Percentiles rank a stretch among this genome's conserved stretches.
Evolutionary conservation across 2,329 filamentous ascomycete genomes (phyloP).

Genomic region (Dactylonectria estremocensis): DNA sequence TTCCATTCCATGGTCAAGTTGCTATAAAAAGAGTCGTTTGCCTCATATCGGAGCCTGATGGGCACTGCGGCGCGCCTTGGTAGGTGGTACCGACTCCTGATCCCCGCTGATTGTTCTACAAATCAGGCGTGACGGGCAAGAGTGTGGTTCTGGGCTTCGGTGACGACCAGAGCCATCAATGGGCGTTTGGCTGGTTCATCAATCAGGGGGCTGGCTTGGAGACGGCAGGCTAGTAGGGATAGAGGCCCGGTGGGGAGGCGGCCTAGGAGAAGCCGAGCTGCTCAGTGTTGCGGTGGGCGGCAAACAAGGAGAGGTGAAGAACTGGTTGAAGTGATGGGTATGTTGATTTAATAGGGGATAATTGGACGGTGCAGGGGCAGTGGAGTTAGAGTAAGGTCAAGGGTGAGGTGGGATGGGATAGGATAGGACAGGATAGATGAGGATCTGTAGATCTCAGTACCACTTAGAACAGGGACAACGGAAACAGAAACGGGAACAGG

Average conservation of each 20-base stretch:
- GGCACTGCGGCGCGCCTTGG: constrained; percentile 8
- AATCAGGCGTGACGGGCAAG: not conserved
- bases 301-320: constrained; percentile 22
- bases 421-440: not conserved
- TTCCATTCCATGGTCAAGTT: not conserved
- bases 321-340: not conserved
- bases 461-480: constrained; percentile 8
- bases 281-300: constrained; percentile 15
- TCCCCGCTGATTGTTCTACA: constrained; percentile 5
- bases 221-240: constrained; percentile 1
- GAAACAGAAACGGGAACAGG: constrained; percentile 15
- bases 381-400: not conserved
- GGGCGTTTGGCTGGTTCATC: not conserved
- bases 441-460: constrained; percentile 24
- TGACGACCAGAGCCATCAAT: not conserved
- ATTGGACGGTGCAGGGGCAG: not conserved
- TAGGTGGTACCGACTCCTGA: not conserved
- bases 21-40: constrained; percentile 11
- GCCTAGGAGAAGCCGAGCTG: not conserved
- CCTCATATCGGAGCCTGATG: constrained; percentile 10
- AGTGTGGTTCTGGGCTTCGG: not conserved
- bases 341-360: constrained; percentile 6
- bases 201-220: constrained; percentile 1
- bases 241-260: not conserved
- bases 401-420: not conserved